Percentiles rank a stretch among this genome's conserved stretches.
phyloP scores from a whole-genome alignment of 2,329 filamentous ascomycete genomes.

The Penicillium griseofulvum region DNA sequence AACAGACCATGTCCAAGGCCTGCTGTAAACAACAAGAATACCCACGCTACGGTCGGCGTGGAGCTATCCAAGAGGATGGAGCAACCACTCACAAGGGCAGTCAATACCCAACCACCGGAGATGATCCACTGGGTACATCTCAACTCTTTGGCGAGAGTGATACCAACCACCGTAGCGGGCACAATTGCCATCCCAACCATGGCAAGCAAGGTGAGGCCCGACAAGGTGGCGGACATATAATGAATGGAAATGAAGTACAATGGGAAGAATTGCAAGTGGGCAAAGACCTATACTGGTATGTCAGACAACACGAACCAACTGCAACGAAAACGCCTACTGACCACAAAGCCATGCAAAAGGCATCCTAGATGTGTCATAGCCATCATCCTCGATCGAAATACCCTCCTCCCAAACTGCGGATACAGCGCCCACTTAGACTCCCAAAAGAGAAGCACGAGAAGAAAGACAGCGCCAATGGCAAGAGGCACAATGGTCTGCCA shows the following conservation, averaged over 20 bases:
- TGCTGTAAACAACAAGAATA: slow-evolving; percentile 37
- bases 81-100: slow-evolving; percentile 37
- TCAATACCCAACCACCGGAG: slow-evolving; percentile 44
- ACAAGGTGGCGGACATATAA: slow-evolving; percentile 31
- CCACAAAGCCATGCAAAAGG: slow-evolving; percentile 45
- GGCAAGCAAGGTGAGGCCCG: slow-evolving; percentile 42
- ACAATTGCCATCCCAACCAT: slow-evolving; percentile 30
- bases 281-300: slow-evolving; percentile 36
- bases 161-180: slow-evolving; percentile 20
- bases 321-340: slow-evolving; percentile 24
- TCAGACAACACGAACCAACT: not conserved
- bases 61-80: slow-evolving; percentile 36
- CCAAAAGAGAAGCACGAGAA: slow-evolving; percentile 37
- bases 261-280: slow-evolving; percentile 44
- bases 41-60: slow-evolving; percentile 37
- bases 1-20: slow-evolving; percentile 47
- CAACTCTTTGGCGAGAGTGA: slow-evolving; percentile 15
- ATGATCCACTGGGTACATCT: slow-evolving; percentile 39
- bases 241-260: slow-evolving; percentile 43
- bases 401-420: slow-evolving; percentile 38
- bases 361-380: slow-evolving; percentile 43
- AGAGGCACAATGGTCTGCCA: slow-evolving; percentile 43
- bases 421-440: slow-evolving; percentile 34
- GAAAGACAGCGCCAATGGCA: slow-evolving; percentile 30
- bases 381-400: slow-evolving; percentile 39